Conservation (phyloP, 345 rosid species). For the Isatis tinctoria region DNA sequence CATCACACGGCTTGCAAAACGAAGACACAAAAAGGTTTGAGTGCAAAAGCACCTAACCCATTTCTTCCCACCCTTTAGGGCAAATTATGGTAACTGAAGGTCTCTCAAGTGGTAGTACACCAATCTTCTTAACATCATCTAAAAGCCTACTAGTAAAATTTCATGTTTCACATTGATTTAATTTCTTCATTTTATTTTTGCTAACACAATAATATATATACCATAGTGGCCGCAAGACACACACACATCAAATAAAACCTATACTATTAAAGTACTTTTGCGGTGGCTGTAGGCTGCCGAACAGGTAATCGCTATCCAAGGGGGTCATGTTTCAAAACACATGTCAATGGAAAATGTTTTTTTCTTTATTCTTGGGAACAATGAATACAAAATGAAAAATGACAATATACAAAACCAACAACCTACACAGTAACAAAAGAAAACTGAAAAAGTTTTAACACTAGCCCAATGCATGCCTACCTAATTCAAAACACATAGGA, state of each 20-base stretch:
- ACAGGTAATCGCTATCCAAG: not conserved
- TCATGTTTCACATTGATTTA: not conserved
- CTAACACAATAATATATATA: too few relatives aligned
- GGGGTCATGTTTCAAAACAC: not conserved
- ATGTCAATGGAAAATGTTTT: not conserved
- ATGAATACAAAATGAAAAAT: not conserved
- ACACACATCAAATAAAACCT: too few relatives aligned
- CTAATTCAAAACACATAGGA: not conserved
- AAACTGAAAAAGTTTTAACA: not conserved
- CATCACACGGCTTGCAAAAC: not conserved
- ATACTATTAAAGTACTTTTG: not conserved
- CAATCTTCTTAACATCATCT: not conserved
- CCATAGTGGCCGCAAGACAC: too few relatives aligned
- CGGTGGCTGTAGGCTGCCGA: not conserved
- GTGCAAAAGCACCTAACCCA: conserved; percentile 26
- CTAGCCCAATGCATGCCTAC: not conserved
- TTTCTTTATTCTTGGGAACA: not conserved
- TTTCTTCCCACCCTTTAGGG: not conserved
- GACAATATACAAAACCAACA: not conserved
- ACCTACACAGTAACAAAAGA: not conserved
- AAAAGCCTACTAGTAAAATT: not conserved
- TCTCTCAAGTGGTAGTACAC: not conserved
- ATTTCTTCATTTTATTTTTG: not conserved
- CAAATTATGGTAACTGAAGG: conserved; percentile 1
- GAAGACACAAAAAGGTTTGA: not conserved